Base-by-base conservation (phyloP, 192 early-diverging fungal genomes). In the Radiomyces spectabilis region DNA sequence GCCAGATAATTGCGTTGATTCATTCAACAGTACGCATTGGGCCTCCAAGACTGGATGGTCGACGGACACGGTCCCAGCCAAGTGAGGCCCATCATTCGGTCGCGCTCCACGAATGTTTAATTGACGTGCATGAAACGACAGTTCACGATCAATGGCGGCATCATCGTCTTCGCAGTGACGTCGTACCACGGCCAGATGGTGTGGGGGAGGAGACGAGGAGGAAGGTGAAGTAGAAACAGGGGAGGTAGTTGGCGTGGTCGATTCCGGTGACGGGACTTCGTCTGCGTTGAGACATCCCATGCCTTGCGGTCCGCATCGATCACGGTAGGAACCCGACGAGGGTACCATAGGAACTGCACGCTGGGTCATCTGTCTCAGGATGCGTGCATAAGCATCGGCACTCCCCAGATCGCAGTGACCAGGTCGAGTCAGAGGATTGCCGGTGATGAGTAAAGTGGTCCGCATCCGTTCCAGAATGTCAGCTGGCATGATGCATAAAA, bases 351-450 rank as follows among this genome's bases (percentile, higher is more conserved):
- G 46, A 5, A 63, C 22, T 0, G 42, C 67, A 12, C 60, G 51
- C 40, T 59, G 50, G 18, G 67, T 55, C 60, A 69, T 62, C n/a
- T 40, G 55, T 32, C 42, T 25, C 4, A 62, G 29, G 16, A 62
- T 55, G 5, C 38, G 51, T 5, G 43, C 45, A 54, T 62, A 62
- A 27, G 46, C 46, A 42, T 59, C 57, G 8, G 35, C 35, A 12
- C 33, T 26, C 30, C 22, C 2, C 18, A 46, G 55, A 51, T 62
- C 50, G 50, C 66, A 68, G 13, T 49, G 33, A 13, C 66, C 66
- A 16, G 61, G 53, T 37, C 70, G 53, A 15, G 76, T 75, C 51
- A 79, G 53, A 1, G 76, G 76, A 30, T 79, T 79, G 2, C 76
- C 76, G 10, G 71, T 79, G 24, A 79, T 63, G 13, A 79, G 53